Evolutionary conservation across 1,284 basidiomycete genomes (phyloP).

Genomic region (Ustilago tritici): DNA sequence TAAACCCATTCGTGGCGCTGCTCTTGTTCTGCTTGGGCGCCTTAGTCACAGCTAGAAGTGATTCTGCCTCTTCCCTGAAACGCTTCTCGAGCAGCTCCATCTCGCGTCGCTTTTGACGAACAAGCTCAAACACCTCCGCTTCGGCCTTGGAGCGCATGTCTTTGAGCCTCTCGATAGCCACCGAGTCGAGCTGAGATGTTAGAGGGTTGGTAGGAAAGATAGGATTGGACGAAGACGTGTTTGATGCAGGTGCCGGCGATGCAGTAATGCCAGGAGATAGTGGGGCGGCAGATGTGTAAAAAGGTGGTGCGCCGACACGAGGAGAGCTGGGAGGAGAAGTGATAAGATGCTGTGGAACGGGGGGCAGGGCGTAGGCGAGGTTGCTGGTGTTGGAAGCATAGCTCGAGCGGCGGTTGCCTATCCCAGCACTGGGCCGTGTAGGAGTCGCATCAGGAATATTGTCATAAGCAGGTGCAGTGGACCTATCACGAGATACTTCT

Average conservation of each 20-base stretch:
- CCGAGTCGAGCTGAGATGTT: conserved; percentile 41
- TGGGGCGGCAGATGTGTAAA: conserved; percentile 10
- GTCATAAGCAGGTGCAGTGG: background rate
- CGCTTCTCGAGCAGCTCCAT: conserved; percentile 52
- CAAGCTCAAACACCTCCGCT: conserved; percentile 53
- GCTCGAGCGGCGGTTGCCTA: conserved; percentile 24
- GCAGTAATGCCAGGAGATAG: conserved; percentile 16
- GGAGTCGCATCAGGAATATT: conserved; percentile 34
- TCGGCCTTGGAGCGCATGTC: conserved; percentile 52
- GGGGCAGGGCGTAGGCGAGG: conserved; percentile 35
- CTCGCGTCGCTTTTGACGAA: conserved; percentile 53
- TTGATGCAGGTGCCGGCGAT: conserved; percentile 13
- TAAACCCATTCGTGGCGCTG: conserved; percentile 16
- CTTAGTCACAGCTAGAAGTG: conserved; percentile 38
- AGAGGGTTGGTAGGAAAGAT: conserved; percentile 20
- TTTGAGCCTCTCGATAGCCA: conserved; percentile 50
- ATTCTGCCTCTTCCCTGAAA: conserved; percentile 45
- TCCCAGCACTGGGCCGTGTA: conserved; percentile 22
- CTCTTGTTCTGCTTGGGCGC: conserved; percentile 21
- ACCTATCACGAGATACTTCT: background rate
- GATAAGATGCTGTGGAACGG: conserved; percentile 53
- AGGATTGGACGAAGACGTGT: conserved; percentile 4
- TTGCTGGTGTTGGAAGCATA: conserved; percentile 16
- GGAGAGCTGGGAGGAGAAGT: conserved; percentile 43
- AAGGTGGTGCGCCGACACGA: conserved; percentile 10